Evolutionary conservation across 305 asterid species (phyloP).

Genomic region (Plantago rigida): DNA sequence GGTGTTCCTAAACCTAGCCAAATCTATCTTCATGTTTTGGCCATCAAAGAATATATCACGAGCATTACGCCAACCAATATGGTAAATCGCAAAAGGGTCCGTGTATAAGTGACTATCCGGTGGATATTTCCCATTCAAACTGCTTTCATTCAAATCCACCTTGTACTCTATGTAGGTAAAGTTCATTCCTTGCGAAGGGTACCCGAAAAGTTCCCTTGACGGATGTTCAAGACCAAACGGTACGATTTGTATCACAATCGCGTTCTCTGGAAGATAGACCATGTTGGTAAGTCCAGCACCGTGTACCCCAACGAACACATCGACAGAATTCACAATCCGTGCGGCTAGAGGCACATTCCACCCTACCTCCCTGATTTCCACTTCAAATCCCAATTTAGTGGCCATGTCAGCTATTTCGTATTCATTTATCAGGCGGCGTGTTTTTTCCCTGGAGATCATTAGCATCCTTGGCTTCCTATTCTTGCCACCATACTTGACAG

Average conservation of each 20-base stretch:
- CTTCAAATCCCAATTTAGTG: constrained; percentile 32
- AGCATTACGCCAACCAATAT: constrained; percentile 26
- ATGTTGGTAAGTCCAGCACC: constrained; percentile 70
- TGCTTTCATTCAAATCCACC: constrained; percentile 44
- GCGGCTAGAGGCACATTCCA: constrained; percentile 25
- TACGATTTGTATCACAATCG: constrained; percentile 47
- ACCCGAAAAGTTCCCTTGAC: constrained; percentile 28
- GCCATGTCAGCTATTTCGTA: constrained; percentile 28
- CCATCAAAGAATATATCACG: constrained; percentile 26
- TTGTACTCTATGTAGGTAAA: constrained; percentile 41
- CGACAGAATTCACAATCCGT: constrained; percentile 35
- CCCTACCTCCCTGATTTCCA: constrained; percentile 29
- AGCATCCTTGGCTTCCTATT: constrained; percentile 25
- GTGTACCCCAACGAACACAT: constrained; percentile 56
- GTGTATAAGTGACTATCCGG: constrained; percentile 27
- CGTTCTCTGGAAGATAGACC: constrained; percentile 51
- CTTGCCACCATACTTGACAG: background rate
- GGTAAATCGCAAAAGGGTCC: constrained; percentile 26
- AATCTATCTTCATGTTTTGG: constrained; percentile 34
- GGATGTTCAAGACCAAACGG: constrained; percentile 41
- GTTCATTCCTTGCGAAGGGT: constrained; percentile 38
- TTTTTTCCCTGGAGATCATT: constrained; percentile 32
- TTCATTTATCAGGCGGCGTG: constrained; percentile 31
- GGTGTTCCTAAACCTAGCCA: constrained; percentile 27
- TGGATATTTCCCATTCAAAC: constrained; percentile 35